Evolutionary conservation across 2,329 filamentous ascomycete species (phyloP).

Genomic region (Talaromyces sp.): DNA sequence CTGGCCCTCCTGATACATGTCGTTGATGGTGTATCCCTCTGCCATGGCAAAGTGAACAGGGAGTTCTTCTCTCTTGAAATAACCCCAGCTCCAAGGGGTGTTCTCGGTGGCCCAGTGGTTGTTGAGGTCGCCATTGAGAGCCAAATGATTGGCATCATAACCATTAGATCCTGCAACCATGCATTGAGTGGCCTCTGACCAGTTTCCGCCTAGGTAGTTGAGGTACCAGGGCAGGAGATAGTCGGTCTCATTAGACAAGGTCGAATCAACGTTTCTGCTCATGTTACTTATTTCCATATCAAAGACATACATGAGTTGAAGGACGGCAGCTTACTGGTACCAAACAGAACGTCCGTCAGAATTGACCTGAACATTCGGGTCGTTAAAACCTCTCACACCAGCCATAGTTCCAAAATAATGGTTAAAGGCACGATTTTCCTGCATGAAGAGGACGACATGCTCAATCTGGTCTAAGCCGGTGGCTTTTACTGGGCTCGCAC

Average conservation of each 20-base stretch:
- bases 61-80: conserved; percentile 51
- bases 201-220: conserved; percentile 53
- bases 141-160: conserved; percentile 52
- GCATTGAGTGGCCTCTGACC: conserved; percentile 52
- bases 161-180: conserved; percentile 52
- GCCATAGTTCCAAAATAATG: conserved; percentile 56
- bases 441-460: conserved; percentile 59
- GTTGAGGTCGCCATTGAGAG: conserved; percentile 51
- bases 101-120: conserved; percentile 55
- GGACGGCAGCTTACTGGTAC: conserved; percentile 40
- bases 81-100: conserved; percentile 53
- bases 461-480: conserved; percentile 47
- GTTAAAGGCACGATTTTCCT: conserved; percentile 46
- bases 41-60: conserved; percentile 55
- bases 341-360: conserved; percentile 44
- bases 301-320: neutral
- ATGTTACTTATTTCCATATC: neutral
- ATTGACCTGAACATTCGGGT: conserved; percentile 55
- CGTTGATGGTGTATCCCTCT: conserved; percentile 53
- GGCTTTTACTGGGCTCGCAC: conserved; percentile 11
- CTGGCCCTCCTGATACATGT: conserved; percentile 55
- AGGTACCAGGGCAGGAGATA: conserved; percentile 54
- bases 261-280: conserved; percentile 35
- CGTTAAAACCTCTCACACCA: conserved; percentile 54
- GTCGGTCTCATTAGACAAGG: conserved; percentile 37